Evolutionary conservation across 139 green algal genomes (phyloP).

Genomic region (Nannochloris sp.): DNA sequence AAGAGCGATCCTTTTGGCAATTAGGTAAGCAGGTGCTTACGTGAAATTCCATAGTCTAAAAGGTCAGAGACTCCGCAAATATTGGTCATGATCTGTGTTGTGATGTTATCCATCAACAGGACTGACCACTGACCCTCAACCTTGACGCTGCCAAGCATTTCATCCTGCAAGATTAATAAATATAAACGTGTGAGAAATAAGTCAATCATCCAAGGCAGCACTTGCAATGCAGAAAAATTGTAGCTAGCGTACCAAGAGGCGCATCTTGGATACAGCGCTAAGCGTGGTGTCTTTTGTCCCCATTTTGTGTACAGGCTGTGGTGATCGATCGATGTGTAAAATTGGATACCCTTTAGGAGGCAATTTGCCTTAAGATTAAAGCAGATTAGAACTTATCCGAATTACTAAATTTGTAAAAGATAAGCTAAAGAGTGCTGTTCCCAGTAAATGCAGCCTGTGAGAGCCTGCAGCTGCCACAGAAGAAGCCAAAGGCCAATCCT

Average conservation of each 20-base stretch:
- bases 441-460: no score
- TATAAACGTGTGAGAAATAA: background rate
- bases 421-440: no score
- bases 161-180: slow-evolving; percentile 23
- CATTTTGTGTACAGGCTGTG: no score
- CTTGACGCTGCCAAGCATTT: slow-evolving; percentile 64
- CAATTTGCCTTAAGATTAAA: no score
- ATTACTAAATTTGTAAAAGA: no score
- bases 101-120: slow-evolving; percentile 71
- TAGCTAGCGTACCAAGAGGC: background rate
- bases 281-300: background rate
- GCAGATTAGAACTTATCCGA: no score
- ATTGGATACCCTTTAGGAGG: no score
- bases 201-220: background rate
- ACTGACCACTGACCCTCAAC: slow-evolving; percentile 63
- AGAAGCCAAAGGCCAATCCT: no score
- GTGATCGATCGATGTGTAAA: no score
- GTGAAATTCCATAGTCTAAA: slow-evolving; percentile 49
- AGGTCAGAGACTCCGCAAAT: slow-evolving; percentile 55
- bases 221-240: background rate
- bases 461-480: no score
- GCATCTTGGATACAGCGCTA: slow-evolving; percentile 5
- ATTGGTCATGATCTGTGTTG: slow-evolving; percentile 56
- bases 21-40: slow-evolving; percentile 19
- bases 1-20: background rate